Evolutionary conservation across 495 filamentous ascomycete species (phyloP).

Genomic region (Neurospora africana): DNA sequence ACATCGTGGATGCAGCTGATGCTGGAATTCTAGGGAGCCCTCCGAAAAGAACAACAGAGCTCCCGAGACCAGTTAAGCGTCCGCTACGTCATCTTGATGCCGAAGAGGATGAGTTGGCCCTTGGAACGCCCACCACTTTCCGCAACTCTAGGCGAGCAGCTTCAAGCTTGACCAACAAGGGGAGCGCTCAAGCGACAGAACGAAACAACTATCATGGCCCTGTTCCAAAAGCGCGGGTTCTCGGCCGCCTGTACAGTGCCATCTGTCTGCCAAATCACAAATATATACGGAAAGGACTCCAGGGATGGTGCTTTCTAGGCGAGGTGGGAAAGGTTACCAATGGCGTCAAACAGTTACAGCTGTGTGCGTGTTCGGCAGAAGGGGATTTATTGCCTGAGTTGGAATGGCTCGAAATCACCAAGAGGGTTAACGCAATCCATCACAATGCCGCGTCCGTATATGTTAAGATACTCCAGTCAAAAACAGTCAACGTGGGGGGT

Average conservation of each 20-base stretch:
- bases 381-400: not conserved
- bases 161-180: not conserved
- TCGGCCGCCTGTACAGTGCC: constrained; percentile 1
- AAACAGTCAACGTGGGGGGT: not conserved
- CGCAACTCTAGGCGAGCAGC: not conserved
- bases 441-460: not conserved
- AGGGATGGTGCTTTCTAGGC: not conserved
- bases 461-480: not conserved
- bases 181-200: not conserved
- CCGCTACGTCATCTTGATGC: not conserved
- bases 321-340: not conserved
- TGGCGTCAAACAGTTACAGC: not conserved
- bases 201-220: constrained; percentile 3
- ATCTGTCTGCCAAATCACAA: constrained; percentile 8
- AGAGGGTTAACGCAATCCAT: not conserved
- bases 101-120: constrained; percentile 4
- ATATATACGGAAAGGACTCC: not conserved
- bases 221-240: not conserved
- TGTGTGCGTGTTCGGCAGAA: constrained; percentile 8
- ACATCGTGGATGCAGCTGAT: constrained; percentile 8
- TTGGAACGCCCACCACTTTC: not conserved
- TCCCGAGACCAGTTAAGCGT: not conserved
- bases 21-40: constrained; percentile 1
- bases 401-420: constrained; percentile 15
- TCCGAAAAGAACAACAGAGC: not conserved